phyloP scores from a whole-genome alignment of 2,329 filamentous ascomycete species.

The Orbilia quercus region DNA sequence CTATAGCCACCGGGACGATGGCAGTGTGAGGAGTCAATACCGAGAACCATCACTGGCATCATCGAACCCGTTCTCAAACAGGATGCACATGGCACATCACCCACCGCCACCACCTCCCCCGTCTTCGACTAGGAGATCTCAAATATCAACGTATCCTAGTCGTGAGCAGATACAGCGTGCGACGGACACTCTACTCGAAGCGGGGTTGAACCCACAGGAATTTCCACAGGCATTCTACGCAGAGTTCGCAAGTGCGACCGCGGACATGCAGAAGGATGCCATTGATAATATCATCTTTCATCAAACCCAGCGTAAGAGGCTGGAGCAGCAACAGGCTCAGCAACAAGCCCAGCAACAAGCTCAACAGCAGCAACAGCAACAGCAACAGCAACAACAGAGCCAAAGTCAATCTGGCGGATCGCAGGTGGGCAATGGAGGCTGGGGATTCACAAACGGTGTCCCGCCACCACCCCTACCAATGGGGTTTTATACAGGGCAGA shows the following conservation, averaged over 20 bases:
- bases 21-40: constrained; percentile 51
- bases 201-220: constrained; percentile 41
- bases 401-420: constrained; percentile 29
- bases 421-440: constrained; percentile 42
- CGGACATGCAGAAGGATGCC: constrained; percentile 51
- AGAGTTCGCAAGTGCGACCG: constrained; percentile 43
- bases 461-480: constrained; percentile 48
- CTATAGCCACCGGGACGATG: constrained; percentile 43
- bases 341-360: constrained; percentile 17
- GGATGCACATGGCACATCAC: constrained; percentile 45
- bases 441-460: constrained; percentile 44
- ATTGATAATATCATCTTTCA: constrained; percentile 49
- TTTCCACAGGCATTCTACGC: constrained; percentile 46
- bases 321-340: constrained; percentile 33
- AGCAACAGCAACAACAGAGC: constrained; percentile 12
- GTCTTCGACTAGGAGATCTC: constrained; percentile 29
- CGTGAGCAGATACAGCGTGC: constrained; percentile 42
- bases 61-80: constrained; percentile 50
- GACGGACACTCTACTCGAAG: constrained; percentile 34
- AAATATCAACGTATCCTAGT: constrained; percentile 37
- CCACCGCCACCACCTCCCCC: constrained; percentile 37
- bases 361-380: constrained; percentile 25
- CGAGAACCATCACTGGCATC: constrained; percentile 48
- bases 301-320: constrained; percentile 41
- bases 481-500: constrained; percentile 52